Percentiles rank a stretch among this genome's conserved stretches.
These are phyloP conservation scores for Oidium heveae DNA, from an alignment of 2,329 filamentous ascomycete species.

Conservation along the genomic window DNA sequence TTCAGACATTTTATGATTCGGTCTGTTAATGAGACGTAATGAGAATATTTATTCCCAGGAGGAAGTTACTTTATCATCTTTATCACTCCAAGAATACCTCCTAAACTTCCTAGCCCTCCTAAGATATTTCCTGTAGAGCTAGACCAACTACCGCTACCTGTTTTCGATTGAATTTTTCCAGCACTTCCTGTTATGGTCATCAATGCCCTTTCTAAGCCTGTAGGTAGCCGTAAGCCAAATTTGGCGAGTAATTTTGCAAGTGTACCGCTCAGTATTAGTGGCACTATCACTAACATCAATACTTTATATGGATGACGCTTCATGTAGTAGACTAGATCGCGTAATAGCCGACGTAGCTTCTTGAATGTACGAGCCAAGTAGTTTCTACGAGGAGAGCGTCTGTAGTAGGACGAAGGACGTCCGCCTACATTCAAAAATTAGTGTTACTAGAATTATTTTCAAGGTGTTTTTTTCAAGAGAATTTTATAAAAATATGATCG, in stretches of 20 bases:
- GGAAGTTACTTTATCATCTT: constrained; percentile 13
- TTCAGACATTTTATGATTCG: no score
- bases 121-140: background rate
- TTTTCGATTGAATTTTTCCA: constrained; percentile 7
- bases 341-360: constrained; percentile 54
- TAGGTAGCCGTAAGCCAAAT: constrained; percentile 57
- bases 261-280: constrained; percentile 62
- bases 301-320: constrained; percentile 69
- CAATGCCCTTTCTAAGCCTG: constrained; percentile 31
- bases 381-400: constrained; percentile 55
- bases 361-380: constrained; percentile 51
- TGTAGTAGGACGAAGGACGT: constrained; percentile 34
- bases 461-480: background rate
- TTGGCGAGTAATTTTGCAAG: constrained; percentile 51
- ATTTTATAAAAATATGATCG: background rate
- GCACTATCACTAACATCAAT: constrained; percentile 67
- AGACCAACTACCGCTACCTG: background rate
- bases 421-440: constrained; percentile 1
- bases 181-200: constrained; percentile 21
- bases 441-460: background rate
- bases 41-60: no score
- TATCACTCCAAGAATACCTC: constrained; percentile 11
- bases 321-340: constrained; percentile 59
- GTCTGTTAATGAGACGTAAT: no score
- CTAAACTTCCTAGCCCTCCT: constrained; percentile 9